Conservation (phyloP, 306 rosid genomes). For the Delonix regia region DNA sequence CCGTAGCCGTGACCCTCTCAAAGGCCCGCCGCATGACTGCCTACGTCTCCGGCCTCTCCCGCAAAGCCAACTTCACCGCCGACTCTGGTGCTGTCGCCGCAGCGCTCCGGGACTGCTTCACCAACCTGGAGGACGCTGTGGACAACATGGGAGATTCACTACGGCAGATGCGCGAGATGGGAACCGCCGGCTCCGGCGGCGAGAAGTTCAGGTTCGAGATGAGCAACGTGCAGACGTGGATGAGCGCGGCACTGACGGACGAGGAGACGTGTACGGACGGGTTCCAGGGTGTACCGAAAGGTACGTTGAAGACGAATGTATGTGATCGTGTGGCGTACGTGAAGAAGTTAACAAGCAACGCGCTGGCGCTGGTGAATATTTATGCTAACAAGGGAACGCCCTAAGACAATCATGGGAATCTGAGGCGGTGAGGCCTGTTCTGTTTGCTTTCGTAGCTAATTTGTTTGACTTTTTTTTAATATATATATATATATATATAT, state of each 20-base stretch:
- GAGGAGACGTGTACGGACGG: constrained; percentile 95
- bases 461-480: neutral
- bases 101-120: constrained; percentile 80
- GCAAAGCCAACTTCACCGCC: constrained; percentile 55
- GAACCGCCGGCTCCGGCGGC: constrained; percentile 29
- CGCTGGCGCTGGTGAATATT: constrained; percentile 76
- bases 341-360: constrained; percentile 83
- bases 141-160: constrained; percentile 79
- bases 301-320: constrained; percentile 62
- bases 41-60: constrained; percentile 59
- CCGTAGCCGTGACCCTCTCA: constrained; percentile 66
- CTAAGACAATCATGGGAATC: neutral
- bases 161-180: constrained; percentile 73
- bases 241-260: constrained; percentile 94
- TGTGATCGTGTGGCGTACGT: constrained; percentile 48
- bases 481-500: too few species aligned
- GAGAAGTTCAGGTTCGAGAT: constrained; percentile 68
- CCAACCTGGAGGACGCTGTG: constrained; percentile 80
- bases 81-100: constrained; percentile 48
- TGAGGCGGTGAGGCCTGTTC: too few species aligned
- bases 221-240: constrained; percentile 95
- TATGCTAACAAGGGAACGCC: constrained; percentile 59
- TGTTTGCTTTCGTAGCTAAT: too few species aligned
- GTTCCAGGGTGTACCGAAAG: constrained; percentile 59
- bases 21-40: constrained; percentile 51